Conservation (phyloP, 192 early-diverging fungal genomes). For the Gorgonomyces haynaldii region DNA sequence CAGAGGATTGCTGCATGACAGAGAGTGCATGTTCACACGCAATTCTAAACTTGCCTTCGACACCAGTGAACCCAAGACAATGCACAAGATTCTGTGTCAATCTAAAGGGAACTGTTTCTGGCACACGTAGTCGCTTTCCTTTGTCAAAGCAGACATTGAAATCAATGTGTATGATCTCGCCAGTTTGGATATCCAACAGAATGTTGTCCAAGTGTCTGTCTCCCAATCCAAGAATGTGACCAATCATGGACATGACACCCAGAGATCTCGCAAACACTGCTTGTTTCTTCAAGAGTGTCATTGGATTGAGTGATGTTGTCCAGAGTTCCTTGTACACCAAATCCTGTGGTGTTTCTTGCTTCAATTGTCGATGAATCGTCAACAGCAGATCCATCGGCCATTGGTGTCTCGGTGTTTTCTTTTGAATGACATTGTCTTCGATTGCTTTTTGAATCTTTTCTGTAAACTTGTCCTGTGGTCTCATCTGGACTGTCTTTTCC, state of each 20-base stretch:
- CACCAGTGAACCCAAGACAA: constrained; percentile 26
- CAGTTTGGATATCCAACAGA: constrained; percentile 32
- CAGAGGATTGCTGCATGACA: constrained; percentile 25
- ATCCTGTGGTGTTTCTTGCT: constrained; percentile 51
- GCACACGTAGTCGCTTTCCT: constrained; percentile 46
- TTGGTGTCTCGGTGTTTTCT: constrained; percentile 42
- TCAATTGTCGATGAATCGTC: constrained; percentile 50
- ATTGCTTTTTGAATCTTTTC: constrained; percentile 31
- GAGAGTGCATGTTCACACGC: constrained; percentile 23
- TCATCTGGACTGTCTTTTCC: constrained; percentile 30
- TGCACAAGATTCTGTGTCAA: constrained; percentile 40
- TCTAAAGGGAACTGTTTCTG: constrained; percentile 68
- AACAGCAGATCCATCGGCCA: constrained; percentile 55
- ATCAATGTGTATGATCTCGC: constrained; percentile 59
- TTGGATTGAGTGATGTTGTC: constrained; percentile 28
- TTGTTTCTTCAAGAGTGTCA: constrained; percentile 27
- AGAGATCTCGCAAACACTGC: constrained; percentile 32
- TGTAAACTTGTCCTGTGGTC: constrained; percentile 33
- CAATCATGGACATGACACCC: constrained; percentile 51
- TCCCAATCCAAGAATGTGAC: constrained; percentile 55
- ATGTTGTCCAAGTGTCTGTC: constrained; percentile 71
- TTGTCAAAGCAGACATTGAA: constrained; percentile 69
- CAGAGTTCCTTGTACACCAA: constrained; percentile 57
- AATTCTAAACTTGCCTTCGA: constrained; percentile 31
- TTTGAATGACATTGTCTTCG: constrained; percentile 37